Evolutionary conservation across 352 stramenopile species (phyloP), one percentile per base, ranked within the genome.

Genomic region (Phytophthora pseudosyringae): DNA sequence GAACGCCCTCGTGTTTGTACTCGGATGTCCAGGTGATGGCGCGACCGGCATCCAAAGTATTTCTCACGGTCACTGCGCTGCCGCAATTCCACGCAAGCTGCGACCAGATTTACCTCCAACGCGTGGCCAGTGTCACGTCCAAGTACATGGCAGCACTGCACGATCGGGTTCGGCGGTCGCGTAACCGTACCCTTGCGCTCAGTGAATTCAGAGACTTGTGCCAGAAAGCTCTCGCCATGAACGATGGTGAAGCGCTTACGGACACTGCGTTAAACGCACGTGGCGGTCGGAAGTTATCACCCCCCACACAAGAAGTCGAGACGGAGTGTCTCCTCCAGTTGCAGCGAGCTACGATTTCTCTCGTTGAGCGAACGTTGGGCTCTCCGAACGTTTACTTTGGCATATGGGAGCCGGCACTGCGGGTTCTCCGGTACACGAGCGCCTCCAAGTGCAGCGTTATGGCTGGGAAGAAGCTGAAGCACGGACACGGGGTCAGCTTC

Each of bases 401-500:
- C 0, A 62, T 93, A 29, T 68, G 80, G 33, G 80, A 95, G 49
- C 83, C 86, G 10, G 72, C 72, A 5, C 46, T 78, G 1, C 61
- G 72, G 13, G 57, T 73, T 13, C 49, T 95, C 0, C 49, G 46
- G 5, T 95, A 86, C 46, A 87, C 85, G 0, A 75, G 70, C 32
- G 81, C 86, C 0, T 88, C 86, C 0, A 57, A 59, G 1, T 55
- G 21, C 1, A 95, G 86, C 29, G n/a, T 51, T 7, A 93, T 93
- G 86, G 57, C 64, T 3, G 70, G 67, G 3, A 95, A 92, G 48
- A 69, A 80, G 11, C 53, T 95, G 28, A 81, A 82, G 25, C 75
- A 75, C 15, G 81, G 75, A 0, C 46, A 82, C 32, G 83, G 84
- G 5, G 69, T 95, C 6, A 90, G 84, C 18, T 93, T 93, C 18